phyloP scores from a whole-genome alignment of 495 filamentous ascomycete genomes.

The Aspergillus campestris region DNA sequence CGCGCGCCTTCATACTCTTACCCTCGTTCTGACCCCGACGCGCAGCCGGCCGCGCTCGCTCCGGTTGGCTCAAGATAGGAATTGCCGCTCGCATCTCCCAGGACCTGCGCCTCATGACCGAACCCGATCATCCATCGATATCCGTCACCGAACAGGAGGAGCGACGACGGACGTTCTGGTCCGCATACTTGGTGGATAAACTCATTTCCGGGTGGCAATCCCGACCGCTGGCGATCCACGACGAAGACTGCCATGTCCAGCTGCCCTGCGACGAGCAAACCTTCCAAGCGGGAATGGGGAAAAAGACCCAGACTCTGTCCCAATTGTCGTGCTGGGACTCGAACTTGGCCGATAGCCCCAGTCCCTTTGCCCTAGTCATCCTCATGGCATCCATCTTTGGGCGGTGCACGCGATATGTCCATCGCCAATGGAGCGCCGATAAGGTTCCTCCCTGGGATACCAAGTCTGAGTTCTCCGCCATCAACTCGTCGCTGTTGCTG shows the following conservation, averaged over 20 bases:
- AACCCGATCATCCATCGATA: conserved; percentile 11
- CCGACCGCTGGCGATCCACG: conserved; percentile 17
- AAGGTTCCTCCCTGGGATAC: conserved; percentile 25
- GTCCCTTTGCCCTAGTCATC: conserved; percentile 18
- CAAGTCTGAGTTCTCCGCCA: conserved; percentile 18
- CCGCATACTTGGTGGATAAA: conserved; percentile 22
- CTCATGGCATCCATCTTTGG: conserved; percentile 22
- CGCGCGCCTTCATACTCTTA: not conserved
- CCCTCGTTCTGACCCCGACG: no score
- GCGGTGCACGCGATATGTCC: conserved; percentile 19
- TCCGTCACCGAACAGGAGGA: conserved; percentile 22
- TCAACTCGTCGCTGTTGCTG: conserved; percentile 19
- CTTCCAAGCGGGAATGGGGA: conserved; percentile 12
- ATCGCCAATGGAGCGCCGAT: conserved; percentile 9
- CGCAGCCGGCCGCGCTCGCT: conserved; percentile 18
- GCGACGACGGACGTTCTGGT: conserved; percentile 24
- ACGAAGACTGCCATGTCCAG: conserved; percentile 22
- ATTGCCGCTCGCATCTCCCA: conserved; percentile 23
- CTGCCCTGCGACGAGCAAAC: conserved; percentile 21
- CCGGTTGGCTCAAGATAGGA: conserved; percentile 25
- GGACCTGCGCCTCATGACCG: conserved; percentile 20
- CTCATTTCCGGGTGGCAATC: conserved; percentile 22
- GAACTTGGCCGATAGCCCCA: conserved; percentile 9
- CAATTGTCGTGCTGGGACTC: conserved; percentile 16
- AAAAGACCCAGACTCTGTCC: conserved; percentile 16